phyloP scores from a whole-genome alignment of 148 eudicot genomes.

The Bassia scoparia region DNA sequence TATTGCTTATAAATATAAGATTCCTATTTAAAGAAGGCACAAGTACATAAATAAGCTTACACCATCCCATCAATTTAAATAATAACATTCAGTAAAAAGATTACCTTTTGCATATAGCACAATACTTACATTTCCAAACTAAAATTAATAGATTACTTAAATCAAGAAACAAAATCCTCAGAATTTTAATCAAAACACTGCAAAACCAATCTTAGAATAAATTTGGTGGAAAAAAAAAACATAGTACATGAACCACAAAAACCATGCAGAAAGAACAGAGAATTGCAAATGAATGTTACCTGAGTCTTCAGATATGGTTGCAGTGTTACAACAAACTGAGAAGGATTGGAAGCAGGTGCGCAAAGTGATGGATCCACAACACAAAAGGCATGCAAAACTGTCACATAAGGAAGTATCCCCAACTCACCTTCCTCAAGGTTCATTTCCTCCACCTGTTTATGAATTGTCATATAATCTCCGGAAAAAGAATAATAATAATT shows the following conservation, averaged over 20 bases:
- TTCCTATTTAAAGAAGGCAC: too few species aligned
- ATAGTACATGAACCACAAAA: neutral
- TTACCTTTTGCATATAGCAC: neutral
- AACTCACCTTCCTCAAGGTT: conserved; percentile 62
- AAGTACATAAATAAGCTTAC: too few species aligned
- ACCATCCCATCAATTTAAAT: too few species aligned
- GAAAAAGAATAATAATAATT: neutral
- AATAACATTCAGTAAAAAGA: neutral
- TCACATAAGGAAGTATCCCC: conserved; percentile 75
- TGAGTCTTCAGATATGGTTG: conserved; percentile 94
- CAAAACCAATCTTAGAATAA: neutral
- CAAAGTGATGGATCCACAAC: conserved; percentile 88
- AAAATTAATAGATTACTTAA: neutral
- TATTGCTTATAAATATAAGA: too few species aligned
- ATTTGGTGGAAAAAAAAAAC: neutral
- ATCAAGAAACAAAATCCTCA: neutral
- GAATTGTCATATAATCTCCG: neutral
- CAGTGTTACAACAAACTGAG: conserved; percentile 89
- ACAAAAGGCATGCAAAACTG: conserved; percentile 91
- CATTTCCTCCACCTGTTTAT: conserved; percentile 69
- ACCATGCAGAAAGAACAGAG: neutral
- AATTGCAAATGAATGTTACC: conserved; percentile 39
- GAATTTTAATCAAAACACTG: neutral
- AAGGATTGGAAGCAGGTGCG: conserved; percentile 95
- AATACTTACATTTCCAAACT: neutral